Conservation (phyloP, 2,329 filamentous ascomycete genomes). For the Xylariaceae sp. region DNA sequence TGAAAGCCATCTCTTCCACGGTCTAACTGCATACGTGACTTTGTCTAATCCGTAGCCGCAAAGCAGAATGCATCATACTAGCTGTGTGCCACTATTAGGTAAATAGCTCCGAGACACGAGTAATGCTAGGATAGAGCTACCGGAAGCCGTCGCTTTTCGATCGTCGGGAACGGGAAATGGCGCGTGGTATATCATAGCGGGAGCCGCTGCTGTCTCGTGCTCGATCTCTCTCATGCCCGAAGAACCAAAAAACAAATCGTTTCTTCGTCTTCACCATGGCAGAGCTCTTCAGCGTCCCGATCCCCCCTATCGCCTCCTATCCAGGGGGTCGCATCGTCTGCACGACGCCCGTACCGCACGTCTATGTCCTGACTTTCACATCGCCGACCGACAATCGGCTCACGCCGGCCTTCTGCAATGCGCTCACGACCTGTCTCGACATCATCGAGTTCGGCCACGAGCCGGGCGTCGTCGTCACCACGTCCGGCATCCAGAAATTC, state of each 20-base stretch:
- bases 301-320: slow-evolving; percentile 25
- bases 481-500: slow-evolving; percentile 70
- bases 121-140: too few relatives aligned
- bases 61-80: too few relatives aligned
- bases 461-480: slow-evolving; percentile 72
- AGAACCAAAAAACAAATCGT: not conserved
- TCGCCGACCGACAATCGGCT: slow-evolving; percentile 73
- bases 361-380: slow-evolving; percentile 69
- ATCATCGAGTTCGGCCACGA: slow-evolving; percentile 63
- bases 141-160: too few relatives aligned
- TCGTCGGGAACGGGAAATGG: too few relatives aligned
- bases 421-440: slow-evolving; percentile 67
- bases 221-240: too few relatives aligned
- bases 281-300: slow-evolving; percentile 28
- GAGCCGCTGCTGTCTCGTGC: too few relatives aligned
- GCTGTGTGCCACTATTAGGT: too few relatives aligned
- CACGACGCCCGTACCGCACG: slow-evolving; percentile 52
- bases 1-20: too few relatives aligned
- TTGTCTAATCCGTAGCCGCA: too few relatives aligned
- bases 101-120: too few relatives aligned
- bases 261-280: slow-evolving; percentile 22
- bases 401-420: slow-evolving; percentile 60
- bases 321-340: slow-evolving; percentile 56
- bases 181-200: too few relatives aligned
- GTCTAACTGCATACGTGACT: too few relatives aligned